These are phyloP conservation scores for Ophiostoma perfectum DNA, from an alignment of 2,329 filamentous ascomycete genomes.

Conservation along the genomic window DNA sequence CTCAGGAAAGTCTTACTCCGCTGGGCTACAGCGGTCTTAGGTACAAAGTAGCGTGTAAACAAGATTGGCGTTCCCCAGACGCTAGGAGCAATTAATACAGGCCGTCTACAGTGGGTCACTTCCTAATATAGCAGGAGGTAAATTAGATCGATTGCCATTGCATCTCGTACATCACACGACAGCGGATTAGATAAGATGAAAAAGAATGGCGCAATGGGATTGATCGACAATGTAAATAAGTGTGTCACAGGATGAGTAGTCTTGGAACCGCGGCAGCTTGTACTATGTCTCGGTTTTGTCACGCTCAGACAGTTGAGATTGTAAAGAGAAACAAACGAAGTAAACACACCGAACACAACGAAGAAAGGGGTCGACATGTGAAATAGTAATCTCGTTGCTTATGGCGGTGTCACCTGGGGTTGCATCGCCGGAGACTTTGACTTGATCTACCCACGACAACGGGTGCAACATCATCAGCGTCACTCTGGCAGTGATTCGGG, in stretches of 20 bases:
- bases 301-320: too few species aligned
- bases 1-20: background rate
- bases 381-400: background rate
- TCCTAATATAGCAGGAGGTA: background rate
- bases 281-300: background rate
- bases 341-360: too few species aligned
- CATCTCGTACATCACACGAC: background rate
- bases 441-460: too few species aligned
- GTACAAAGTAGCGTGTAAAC: slow-evolving; percentile 6
- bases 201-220: background rate
- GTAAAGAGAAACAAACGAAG: too few species aligned
- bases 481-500: background rate
- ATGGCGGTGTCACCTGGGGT: background rate
- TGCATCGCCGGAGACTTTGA: background rate
- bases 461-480: background rate
- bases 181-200: background rate
- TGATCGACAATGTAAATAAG: too few species aligned
- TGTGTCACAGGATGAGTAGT: background rate
- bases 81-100: background rate
- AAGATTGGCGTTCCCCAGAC: slow-evolving; percentile 12
- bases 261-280: background rate
- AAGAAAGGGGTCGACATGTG: background rate
- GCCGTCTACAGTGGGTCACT: slow-evolving; percentile 5
- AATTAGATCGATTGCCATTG: background rate
- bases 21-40: background rate